Percentiles rank a stretch among this genome's conserved stretches.
Evolutionary conservation across 495 filamentous ascomycete species (phyloP).

Genomic region (Penicillium cinerascens): DNA sequence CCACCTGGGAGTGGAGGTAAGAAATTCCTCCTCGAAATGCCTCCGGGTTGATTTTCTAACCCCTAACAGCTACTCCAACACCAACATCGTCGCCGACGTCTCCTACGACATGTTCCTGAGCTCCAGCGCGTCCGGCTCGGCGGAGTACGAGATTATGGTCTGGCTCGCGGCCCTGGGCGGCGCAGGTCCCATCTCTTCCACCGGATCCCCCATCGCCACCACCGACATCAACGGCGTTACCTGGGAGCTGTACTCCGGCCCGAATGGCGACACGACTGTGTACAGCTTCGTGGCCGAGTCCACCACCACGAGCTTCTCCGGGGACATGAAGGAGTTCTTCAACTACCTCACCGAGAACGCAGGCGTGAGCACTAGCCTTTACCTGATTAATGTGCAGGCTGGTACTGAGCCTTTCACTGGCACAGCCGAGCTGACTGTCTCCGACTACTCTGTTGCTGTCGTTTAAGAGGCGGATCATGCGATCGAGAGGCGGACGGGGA

Average conservation of each 20-base stretch:
- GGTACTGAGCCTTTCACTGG: slow-evolving; percentile 57
- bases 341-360: slow-evolving; percentile 51
- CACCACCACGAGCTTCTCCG: slow-evolving; percentile 48
- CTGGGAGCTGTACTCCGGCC: slow-evolving; percentile 56
- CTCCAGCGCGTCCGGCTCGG: slow-evolving; percentile 38
- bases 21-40: not conserved
- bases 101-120: slow-evolving; percentile 64
- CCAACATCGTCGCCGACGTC: slow-evolving; percentile 56
- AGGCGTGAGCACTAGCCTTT: slow-evolving; percentile 48
- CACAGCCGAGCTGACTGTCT: slow-evolving; percentile 33
- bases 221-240: slow-evolving; percentile 46
- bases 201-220: slow-evolving; percentile 51
- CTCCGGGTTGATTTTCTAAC: not conserved
- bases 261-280: slow-evolving; percentile 53
- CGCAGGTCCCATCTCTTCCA: slow-evolving; percentile 60
- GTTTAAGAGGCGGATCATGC: slow-evolving; percentile 21
- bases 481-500: not conserved
- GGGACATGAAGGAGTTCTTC: slow-evolving; percentile 55
- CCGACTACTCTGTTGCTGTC: slow-evolving; percentile 40
- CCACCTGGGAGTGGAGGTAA: slow-evolving; percentile 54
- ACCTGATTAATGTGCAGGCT: slow-evolving; percentile 52
- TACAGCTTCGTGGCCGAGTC: slow-evolving; percentile 58
- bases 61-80: slow-evolving; percentile 51
- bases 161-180: slow-evolving; percentile 62
- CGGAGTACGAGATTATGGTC: slow-evolving; percentile 68